Base-by-base conservation (phyloP, 306 rosid species). In the Canavalia ensiformis region DNA sequence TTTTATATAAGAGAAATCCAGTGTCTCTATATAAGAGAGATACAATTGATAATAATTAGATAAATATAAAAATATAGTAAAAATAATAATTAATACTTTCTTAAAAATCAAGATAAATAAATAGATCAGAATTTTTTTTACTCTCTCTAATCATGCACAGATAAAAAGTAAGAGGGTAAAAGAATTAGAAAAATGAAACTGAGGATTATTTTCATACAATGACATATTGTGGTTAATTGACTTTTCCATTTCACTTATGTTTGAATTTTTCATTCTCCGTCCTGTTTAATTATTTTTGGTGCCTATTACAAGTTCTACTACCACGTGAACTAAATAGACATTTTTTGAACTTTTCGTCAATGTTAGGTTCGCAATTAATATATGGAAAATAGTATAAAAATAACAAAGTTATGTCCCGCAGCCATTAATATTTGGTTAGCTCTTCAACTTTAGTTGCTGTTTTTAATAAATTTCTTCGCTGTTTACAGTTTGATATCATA, bases 341-440 rank as follows among this genome's bases (percentile, higher is more conserved):
- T 25, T n/a, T 44, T 18, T 18, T 1, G 12, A 13, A 18, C 51
- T 9, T 67, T 45, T 30, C 41, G 35, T 51, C 46, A 51, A 51
- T 49, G 63, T n/a, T 72, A n/a, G 77, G 77, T 72, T 37, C n/a
- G 65, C 35, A 72, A 39, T 54, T 33, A 72, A 34, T 72, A 51
- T 31, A 72, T 51, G 76, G 8, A 34, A 72, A 72, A 35, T 42
- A 3, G n/a, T 34, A 45, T 4, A 50, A 51, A 72, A 3, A 13
- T 34, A 72, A 34, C 45, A 68, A 5, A 49, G 9, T n/a, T 34
- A 72, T 72, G 76, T n/a, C 76, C 59, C 31, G 31, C 62, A 7
- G 44, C 76, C 33, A 34, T 51, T 46, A 33, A 51, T 72, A 13
- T 34, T 72, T 34, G 34, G 49, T 59, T 35, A 33, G 46, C 30